Percentiles rank a stretch among this genome's conserved stretches.
Conservation (phyloP, 331 rosid genomes). For the Acacia pycnantha region DNA sequence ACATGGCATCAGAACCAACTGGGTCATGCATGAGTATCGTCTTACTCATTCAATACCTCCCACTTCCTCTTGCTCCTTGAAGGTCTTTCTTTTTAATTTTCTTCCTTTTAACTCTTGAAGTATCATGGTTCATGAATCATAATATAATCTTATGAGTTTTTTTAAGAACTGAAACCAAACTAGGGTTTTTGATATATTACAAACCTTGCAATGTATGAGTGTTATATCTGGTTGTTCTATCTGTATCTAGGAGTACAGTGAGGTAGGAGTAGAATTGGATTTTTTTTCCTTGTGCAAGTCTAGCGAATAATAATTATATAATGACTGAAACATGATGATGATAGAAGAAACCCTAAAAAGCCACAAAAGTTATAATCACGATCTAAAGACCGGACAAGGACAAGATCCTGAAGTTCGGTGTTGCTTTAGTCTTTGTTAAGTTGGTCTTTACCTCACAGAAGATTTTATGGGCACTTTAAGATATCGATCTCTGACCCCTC, state of each 20-base stretch:
- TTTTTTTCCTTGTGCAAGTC: not conserved
- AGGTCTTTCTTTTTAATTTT: constrained; percentile 44
- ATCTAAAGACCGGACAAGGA: constrained; percentile 19
- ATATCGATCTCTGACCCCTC: constrained; percentile 3
- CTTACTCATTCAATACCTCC: constrained; percentile 46
- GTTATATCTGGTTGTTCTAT: not conserved
- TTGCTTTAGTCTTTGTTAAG: constrained; percentile 27
- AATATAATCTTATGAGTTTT: not conserved
- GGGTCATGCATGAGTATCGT: constrained; percentile 99
- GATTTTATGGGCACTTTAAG: constrained; percentile 21
- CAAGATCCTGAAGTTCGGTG: constrained; percentile 32
- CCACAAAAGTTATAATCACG: constrained; percentile 25
- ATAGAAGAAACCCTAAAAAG: constrained; percentile 35
- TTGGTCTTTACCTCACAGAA: not conserved
- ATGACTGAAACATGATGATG: not conserved
- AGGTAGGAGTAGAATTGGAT: not conserved
- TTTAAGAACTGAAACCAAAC: not conserved
- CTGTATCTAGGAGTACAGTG: not conserved
- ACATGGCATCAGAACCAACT: constrained; percentile 89
- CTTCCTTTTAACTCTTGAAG: not conserved
- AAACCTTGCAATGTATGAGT: not conserved
- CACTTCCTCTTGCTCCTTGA: constrained; percentile 49
- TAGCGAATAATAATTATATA: constrained; percentile 1
- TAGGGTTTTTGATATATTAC: constrained; percentile 22
- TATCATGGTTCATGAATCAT: not conserved